phyloP scores from a whole-genome alignment of 2,329 filamentous ascomycete species.

The Talaromyces atroroseus region DNA sequence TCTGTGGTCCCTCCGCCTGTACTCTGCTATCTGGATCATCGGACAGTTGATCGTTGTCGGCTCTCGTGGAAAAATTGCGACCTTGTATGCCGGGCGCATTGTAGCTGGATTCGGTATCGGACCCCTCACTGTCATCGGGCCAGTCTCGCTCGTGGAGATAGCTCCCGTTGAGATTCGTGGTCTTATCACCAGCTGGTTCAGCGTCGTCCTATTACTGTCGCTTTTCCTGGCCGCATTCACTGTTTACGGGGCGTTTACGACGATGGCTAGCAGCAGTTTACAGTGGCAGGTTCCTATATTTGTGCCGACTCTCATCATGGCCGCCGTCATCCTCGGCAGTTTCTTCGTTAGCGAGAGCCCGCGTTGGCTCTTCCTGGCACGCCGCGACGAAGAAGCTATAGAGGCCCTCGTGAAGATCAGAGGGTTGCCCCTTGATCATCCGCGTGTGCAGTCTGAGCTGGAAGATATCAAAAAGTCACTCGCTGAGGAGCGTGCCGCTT shows the following conservation, averaged over 20 bases:
- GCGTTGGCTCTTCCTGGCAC: constrained; percentile 29
- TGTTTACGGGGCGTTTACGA: too few relatives aligned
- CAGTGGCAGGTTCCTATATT: constrained; percentile 33
- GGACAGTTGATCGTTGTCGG: constrained; percentile 20
- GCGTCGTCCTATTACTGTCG: constrained; percentile 31
- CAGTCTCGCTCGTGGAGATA: constrained; percentile 38
- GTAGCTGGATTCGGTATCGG: constrained; percentile 37
- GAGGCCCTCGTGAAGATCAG: constrained; percentile 25
- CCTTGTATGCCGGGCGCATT: constrained; percentile 34
- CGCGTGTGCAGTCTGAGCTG: constrained; percentile 23
- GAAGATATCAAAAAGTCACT: constrained; percentile 25
- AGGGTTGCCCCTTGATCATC: constrained; percentile 25
- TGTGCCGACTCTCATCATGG: constrained; percentile 25
- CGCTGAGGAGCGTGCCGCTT: constrained; percentile 8
- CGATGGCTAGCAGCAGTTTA: too few relatives aligned
- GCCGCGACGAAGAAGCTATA: constrained; percentile 24
- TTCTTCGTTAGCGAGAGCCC: constrained; percentile 32
- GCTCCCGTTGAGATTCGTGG: constrained; percentile 38
- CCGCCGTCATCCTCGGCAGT: constrained; percentile 21
- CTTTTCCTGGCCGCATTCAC: constrained; percentile 29
- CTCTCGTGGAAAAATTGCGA: constrained; percentile 17
- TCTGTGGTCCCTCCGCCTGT: constrained; percentile 37
- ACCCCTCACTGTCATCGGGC: constrained; percentile 33
- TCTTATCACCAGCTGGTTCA: constrained; percentile 35
- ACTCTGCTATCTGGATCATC: constrained; percentile 24